Base-by-base conservation (phyloP, 139 green algal species). In the Astrephomene gubernaculifera region DNA sequence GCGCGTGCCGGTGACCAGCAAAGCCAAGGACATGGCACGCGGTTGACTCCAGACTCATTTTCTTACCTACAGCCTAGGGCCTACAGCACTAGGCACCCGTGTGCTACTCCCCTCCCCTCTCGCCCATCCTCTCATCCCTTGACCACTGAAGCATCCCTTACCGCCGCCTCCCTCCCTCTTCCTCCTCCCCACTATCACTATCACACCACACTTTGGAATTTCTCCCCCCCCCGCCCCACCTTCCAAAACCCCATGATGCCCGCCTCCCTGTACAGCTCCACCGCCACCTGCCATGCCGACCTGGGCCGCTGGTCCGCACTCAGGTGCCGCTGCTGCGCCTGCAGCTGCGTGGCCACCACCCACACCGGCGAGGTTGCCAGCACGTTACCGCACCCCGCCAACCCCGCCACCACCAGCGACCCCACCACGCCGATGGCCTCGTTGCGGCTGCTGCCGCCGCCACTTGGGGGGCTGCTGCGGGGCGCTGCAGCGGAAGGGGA, bases 301-400 rank as follows among this genome's bases (percentile, higher is more conserved):
- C 63, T 65, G 25, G 35, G 12, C 17, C 79, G 80, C 29, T 68
- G 43, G 24, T 43, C 72, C 2, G 75, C 71, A 17, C 83, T 64
- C 29, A 67, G 36, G 60, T 64, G 68, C 53, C 87, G 85, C 80
- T 89, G 85, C 64, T 87, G 79, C 21, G 90, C 90, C 88, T 98
- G 95, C 95, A 99, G 96, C 75, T 94, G 92, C 1, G 95, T 98
- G 19, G 96, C 93, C 31, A 98, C 85, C 76, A 97, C 90, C 96
- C 96, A 98, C 57, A 98, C 96, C 7, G 96, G 97, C 81, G 95
- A 98, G 74, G 97, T 99, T 7, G 95, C 79, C 87, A 98, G 81
- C 69, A 98, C 96, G 74, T 98, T 98, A 45, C 82, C 85, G 57
- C 84, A 91, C 38, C 95, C 96, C 8, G 96, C 95, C 49, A 96